Percentiles rank a stretch among this genome's conserved stretches.
phyloP scores from a whole-genome alignment of 352 stramenopile species.

The Phytophthora cryptogea region DNA sequence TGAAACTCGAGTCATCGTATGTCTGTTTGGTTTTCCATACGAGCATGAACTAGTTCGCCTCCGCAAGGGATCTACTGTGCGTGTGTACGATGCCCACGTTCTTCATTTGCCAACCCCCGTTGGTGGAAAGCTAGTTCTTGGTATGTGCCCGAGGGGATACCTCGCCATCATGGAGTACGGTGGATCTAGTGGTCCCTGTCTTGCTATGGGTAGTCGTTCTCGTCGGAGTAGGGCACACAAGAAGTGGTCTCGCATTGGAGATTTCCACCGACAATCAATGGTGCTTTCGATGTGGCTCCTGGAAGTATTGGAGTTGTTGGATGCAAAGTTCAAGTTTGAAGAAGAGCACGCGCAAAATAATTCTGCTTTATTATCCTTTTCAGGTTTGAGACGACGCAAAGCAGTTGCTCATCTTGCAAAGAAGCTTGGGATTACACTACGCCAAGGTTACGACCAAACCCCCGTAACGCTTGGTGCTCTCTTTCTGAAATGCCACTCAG shows the following conservation, averaged over 20 bases:
- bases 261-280: slow-evolving; percentile 36
- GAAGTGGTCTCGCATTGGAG: slow-evolving; percentile 36
- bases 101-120: slow-evolving; percentile 38
- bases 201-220: slow-evolving; percentile 15
- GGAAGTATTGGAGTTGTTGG: slow-evolving; percentile 40
- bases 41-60: slow-evolving; percentile 34
- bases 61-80: slow-evolving; percentile 33
- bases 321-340: slow-evolving; percentile 47
- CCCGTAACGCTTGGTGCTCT: slow-evolving; percentile 39
- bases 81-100: slow-evolving; percentile 34
- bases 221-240: slow-evolving; percentile 17
- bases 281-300: slow-evolving; percentile 43
- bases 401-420: slow-evolving; percentile 34
- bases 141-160: slow-evolving; percentile 44
- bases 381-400: slow-evolving; percentile 29
- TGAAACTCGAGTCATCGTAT: slow-evolving; percentile 33
- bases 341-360: not conserved
- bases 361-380: slow-evolving; percentile 25
- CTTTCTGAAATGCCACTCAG: slow-evolving; percentile 44
- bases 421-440: slow-evolving; percentile 10
- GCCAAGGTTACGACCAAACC: not conserved
- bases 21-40: slow-evolving; percentile 44
- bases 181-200: slow-evolving; percentile 14
- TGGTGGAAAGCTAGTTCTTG: slow-evolving; percentile 36
- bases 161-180: slow-evolving; percentile 26